These are phyloP conservation scores for Phanerodontia chrysosporium DNA, from an alignment of 768 basidiomycete genomes.

Conservation along the genomic window DNA sequence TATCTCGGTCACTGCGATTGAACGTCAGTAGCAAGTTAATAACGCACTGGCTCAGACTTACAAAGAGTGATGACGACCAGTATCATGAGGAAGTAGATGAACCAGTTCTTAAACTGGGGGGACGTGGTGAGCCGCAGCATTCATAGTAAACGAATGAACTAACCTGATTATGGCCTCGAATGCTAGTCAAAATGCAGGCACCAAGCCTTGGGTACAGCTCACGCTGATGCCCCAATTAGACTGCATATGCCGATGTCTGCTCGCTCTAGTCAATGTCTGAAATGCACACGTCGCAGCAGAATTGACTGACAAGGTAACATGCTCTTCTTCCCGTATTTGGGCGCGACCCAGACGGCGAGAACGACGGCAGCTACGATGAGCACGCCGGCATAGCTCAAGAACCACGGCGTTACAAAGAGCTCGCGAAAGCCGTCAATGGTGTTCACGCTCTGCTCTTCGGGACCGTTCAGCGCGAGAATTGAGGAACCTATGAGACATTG, in stretches of 20 bases:
- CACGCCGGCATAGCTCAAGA: constrained; percentile 60
- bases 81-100: constrained; percentile 77
- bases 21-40: background rate
- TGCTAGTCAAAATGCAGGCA: constrained; percentile 76
- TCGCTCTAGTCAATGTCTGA: background rate
- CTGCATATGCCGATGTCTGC: constrained; percentile 75
- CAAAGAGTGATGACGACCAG: constrained; percentile 79
- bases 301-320: constrained; percentile 59
- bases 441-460: constrained; percentile 62
- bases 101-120: constrained; percentile 79
- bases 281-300: background rate
- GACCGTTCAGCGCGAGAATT: constrained; percentile 85
- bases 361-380: constrained; percentile 56
- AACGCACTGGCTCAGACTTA: constrained; percentile 27
- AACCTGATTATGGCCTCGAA: constrained; percentile 69
- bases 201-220: constrained; percentile 91
- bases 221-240: constrained; percentile 93
- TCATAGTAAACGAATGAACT: constrained; percentile 14
- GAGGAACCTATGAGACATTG: constrained; percentile 84
- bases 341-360: constrained; percentile 75
- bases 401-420: constrained; percentile 77
- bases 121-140: background rate
- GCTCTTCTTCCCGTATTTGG: constrained; percentile 80
- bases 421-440: constrained; percentile 64
- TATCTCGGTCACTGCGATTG: constrained; percentile 66